These are phyloP conservation scores for Schwanniomyces etchellsii DNA, from an alignment of 1,139 yeast species.

Conservation along the genomic window DNA sequence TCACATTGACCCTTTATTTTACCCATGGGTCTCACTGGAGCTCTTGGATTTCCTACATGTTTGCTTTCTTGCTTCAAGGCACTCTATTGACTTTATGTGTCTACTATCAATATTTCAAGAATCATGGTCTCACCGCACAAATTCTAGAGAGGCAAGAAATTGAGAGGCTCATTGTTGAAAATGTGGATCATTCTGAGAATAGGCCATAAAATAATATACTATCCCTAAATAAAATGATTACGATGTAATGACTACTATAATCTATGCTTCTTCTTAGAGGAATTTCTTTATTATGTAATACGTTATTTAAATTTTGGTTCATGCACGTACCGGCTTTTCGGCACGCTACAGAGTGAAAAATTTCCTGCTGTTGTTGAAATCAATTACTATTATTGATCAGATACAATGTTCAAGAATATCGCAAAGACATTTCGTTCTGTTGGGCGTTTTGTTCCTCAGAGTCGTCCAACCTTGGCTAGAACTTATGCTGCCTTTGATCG, in stretches of 20 bases:
- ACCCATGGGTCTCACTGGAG: slow-evolving; percentile 84
- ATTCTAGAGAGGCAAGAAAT: slow-evolving; percentile 26
- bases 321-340: too few relatives aligned
- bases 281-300: too few relatives aligned
- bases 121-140: slow-evolving; percentile 24
- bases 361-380: neutral
- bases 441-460: slow-evolving; percentile 10
- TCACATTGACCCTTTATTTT: slow-evolving; percentile 64
- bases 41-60: slow-evolving; percentile 75
- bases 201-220: neutral
- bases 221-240: too few relatives aligned
- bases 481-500: slow-evolving; percentile 73
- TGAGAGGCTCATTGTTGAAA: slow-evolving; percentile 28
- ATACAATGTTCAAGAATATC: slow-evolving; percentile 18
- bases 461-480: slow-evolving; percentile 35
- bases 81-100: slow-evolving; percentile 27
- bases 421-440: slow-evolving; percentile 16
- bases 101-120: slow-evolving; percentile 30
- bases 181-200: slow-evolving; percentile 8
- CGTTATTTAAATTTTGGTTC: too few relatives aligned
- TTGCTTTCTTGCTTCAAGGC: slow-evolving; percentile 68
- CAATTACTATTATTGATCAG: neutral
- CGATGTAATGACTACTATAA: too few relatives aligned
- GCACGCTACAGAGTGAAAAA: neutral
- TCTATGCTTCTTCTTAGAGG: too few relatives aligned